Conservation (phyloP, 257 asterid species). For the Jaltomata sinuosa region DNA sequence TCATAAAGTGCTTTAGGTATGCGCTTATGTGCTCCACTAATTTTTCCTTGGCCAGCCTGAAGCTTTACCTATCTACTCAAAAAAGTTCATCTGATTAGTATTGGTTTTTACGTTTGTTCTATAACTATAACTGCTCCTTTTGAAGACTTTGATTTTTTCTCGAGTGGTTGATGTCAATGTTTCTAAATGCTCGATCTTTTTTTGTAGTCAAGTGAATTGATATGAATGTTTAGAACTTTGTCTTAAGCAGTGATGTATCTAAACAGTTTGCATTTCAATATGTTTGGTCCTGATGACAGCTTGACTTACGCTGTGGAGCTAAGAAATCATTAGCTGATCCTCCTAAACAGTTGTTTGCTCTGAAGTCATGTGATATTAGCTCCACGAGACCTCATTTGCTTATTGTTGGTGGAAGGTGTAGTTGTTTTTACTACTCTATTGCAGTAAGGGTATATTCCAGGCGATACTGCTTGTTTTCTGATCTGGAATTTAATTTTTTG, state of each 20-base stretch:
- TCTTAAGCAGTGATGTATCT: background rate
- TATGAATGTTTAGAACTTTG: background rate
- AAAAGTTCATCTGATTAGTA: background rate
- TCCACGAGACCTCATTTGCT: conserved; percentile 89
- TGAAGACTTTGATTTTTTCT: background rate
- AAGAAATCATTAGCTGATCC: conserved; percentile 79
- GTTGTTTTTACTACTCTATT: background rate
- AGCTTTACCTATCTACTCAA: background rate
- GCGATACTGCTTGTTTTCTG: background rate
- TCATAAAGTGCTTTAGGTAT: background rate
- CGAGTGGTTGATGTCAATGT: background rate
- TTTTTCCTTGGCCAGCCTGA: background rate
- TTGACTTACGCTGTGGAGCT: conserved; percentile 89
- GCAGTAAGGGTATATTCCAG: background rate
- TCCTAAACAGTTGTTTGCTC: conserved; percentile 65
- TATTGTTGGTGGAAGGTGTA: conserved; percentile 96
- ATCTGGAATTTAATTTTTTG: conserved; percentile 17
- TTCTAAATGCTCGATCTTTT: background rate
- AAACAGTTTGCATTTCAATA: background rate
- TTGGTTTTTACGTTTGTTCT: background rate
- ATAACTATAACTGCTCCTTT: background rate
- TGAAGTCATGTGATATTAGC: conserved; percentile 93
- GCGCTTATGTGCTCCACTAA: background rate
- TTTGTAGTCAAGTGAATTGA: background rate
- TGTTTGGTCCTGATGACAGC: conserved; percentile 37